These are phyloP conservation scores for Flaveria floridana DNA, from an alignment of 140 eudicot genomes.

Conservation along the genomic window DNA sequence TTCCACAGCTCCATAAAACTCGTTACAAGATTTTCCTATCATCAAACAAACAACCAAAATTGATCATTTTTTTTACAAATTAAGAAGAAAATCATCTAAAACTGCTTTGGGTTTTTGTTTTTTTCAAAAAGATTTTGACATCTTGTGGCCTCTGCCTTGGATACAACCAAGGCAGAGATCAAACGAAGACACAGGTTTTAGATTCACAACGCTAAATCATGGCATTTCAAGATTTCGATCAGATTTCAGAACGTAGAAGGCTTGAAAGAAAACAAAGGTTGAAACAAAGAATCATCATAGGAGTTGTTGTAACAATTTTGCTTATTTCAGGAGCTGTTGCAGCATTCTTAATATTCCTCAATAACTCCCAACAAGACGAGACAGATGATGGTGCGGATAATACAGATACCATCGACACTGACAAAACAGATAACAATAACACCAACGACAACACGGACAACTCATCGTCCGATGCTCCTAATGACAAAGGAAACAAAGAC, in stretches of 20 bases:
- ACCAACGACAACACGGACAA: not conserved
- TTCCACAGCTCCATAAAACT: constrained; percentile 38
- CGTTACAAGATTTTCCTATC: constrained; percentile 24
- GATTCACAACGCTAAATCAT: constrained; percentile 26
- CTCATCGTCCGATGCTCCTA: not conserved
- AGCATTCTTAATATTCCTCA: constrained; percentile 35
- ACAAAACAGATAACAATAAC: not conserved
- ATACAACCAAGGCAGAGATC: constrained; percentile 61
- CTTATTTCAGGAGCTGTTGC: constrained; percentile 46
- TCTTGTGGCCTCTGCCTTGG: constrained; percentile 64
- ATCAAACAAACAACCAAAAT: constrained; percentile 21
- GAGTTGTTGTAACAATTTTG: constrained; percentile 28
- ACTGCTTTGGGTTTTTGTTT: not conserved
- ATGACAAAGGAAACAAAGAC: constrained; percentile 20
- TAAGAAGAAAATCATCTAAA: constrained; percentile 5
- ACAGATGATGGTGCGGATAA: constrained; percentile 18
- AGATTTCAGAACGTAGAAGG: constrained; percentile 53
- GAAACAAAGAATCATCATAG: constrained; percentile 44
- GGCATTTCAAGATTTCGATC: constrained; percentile 91
- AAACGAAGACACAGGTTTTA: constrained; percentile 18
- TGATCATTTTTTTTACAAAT: constrained; percentile 19
- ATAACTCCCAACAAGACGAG: constrained; percentile 26
- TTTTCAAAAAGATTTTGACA: constrained; percentile 10
- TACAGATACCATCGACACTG: not conserved
- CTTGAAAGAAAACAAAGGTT: constrained; percentile 48